These are phyloP conservation scores for Cystobasidium slooffiae DNA, from an alignment of 1,284 basidiomycete genomes.

Conservation along the genomic window DNA sequence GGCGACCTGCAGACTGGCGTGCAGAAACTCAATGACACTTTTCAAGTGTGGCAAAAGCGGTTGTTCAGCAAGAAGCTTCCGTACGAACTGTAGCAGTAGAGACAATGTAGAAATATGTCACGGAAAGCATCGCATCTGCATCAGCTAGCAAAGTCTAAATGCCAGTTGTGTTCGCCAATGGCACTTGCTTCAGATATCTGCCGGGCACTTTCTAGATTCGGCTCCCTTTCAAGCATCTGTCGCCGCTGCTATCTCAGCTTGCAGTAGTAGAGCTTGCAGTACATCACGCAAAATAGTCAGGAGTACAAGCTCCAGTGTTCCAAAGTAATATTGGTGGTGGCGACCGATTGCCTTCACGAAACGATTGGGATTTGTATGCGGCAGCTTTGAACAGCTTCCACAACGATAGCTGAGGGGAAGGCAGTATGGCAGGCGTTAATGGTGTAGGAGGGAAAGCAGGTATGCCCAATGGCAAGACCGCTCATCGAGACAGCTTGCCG, in stretches of 20 bases:
- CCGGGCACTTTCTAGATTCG: too few species aligned
- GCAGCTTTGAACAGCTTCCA: neutral
- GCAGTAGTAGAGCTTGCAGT: too few species aligned
- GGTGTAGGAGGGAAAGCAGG: neutral
- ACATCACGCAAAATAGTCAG: too few species aligned
- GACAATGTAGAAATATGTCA: neutral
- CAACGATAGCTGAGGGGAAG: neutral
- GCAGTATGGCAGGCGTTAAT: neutral
- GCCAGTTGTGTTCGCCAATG: too few species aligned
- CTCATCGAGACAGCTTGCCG: neutral
- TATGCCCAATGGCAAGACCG: conserved; percentile 22
- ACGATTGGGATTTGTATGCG: neutral
- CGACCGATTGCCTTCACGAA: conserved; percentile 1
- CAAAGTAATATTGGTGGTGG: neutral
- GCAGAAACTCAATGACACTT: too few species aligned
- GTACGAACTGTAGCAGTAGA: too few species aligned
- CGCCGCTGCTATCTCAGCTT: too few species aligned
- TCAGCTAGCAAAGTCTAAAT: neutral
- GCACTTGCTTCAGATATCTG: too few species aligned
- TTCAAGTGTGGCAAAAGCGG: too few species aligned
- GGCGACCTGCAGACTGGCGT: neutral
- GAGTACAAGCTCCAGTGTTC: too few species aligned
- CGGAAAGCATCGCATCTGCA: neutral
- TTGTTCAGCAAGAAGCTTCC: too few species aligned
- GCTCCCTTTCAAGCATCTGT: too few species aligned